Base-by-base conservation (phyloP, 2,329 filamentous ascomycete species). In the Fusarium hostae region DNA sequence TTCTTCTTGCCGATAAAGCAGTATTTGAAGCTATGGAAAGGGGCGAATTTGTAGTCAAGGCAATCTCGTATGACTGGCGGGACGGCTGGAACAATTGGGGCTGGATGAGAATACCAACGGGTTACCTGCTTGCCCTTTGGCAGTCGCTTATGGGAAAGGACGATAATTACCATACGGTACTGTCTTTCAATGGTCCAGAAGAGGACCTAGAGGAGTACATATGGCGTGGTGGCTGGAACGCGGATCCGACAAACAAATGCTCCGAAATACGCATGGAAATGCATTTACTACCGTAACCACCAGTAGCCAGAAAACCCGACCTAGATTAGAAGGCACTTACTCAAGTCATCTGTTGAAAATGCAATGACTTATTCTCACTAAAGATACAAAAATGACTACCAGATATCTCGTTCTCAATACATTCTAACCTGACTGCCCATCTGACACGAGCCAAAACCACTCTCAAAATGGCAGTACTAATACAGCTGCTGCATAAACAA, bases 81-180 rank as follows among this genome's bases (percentile, higher is more conserved):
- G 63, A 61, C 2, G 34, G 15, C 4, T 65, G 59, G 45, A 7
- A 45, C 2, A 41, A 56, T 22, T 70, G 52, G 56, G 65, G 60
- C 3, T 66, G 60, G 68, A 44, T 70, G 39, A 68, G 57, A 2
- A 34, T 66, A 15, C 59, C 59, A 30, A 70, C 59, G 1, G 68
- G 59, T 0, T 59, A 64, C 35, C 10, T 71, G 40, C 5, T 72
- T 24, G 57, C 34, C 3, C 34, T 71, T 24, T 71, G 59, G 66
- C 45, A 64, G 11, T 41, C 40, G 16, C 63, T 70, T 15, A 40
- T 63, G 54, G 1, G 41, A 7, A 41, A 1, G 6, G 16, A 16
- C 1, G 10, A 4, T 7, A 32, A 59, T 1, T 4, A 22, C 6
- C 35, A 67, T 28, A 16, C 9, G 39, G 12, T 18, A 2, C 24